Base-by-base conservation (phyloP, 2,329 filamentous ascomycete genomes). In the Xylariales sp. region DNA sequence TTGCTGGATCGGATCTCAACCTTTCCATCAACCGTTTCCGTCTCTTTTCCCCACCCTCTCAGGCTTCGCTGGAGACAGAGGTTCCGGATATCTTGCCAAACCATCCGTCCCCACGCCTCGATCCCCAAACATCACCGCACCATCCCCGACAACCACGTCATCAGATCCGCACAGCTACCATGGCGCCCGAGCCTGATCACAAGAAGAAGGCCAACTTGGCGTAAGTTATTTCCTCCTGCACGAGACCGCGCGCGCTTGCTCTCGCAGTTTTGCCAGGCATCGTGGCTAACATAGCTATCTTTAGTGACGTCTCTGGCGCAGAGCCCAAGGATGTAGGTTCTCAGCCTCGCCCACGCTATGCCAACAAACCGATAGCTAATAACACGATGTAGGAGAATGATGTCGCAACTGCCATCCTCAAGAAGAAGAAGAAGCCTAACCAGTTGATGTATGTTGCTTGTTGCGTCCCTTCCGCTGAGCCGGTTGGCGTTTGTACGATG, bases 371-470 rank as follows among this genome's bases (percentile, higher is more conserved):
- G 29, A 21, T 52, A 44, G 50, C 48, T 53, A 41, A 50, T 40
- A 29, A 50, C 42, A 51, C 50, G 54, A 41, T 49, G 40, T 32
- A 94, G 83, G 83, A 88, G 56, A 87, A 96, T 64, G 93, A 95
- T 61, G 88, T 84, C 46, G 81, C 93, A 37, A 98, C 93, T 31
- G 93, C 93, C 52, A 98, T 98, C 56, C 80, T 98, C 59, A 97
- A 96, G 76, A 97, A 97, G 80, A 98, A 98, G 85, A 98, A 98
- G 90, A 98, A 98, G 88, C 90, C 90, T 56, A 98, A 98, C 71
- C 94, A 91, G 60, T 71, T 98, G 65, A 95, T 98, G 89, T 95
- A 76, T 65, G 83, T 66, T 53, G 49, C 18, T 24, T 34, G 17
- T 25, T 21, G 14, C 17, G 17, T 6, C 27, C 29, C 20, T 37